phyloP scores from a whole-genome alignment of 2,329 filamentous ascomycete species.

The Sphaerulina musiva region DNA sequence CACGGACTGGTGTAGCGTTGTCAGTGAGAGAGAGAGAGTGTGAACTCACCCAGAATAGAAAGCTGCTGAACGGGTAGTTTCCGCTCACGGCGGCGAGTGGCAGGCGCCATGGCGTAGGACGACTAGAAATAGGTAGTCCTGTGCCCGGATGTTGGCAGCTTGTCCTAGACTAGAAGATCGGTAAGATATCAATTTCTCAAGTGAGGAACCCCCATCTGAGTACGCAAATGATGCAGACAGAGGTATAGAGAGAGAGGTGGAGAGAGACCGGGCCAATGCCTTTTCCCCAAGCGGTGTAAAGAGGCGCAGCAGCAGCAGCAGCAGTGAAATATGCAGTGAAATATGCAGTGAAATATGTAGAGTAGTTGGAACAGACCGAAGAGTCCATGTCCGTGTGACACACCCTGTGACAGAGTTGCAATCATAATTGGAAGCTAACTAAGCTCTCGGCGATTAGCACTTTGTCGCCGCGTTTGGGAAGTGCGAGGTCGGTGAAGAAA shows the following conservation, averaged over 20 bases:
- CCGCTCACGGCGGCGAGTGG: conserved; percentile 27
- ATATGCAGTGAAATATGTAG: too few relatives aligned
- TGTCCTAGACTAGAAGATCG: not conserved
- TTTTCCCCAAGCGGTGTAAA: too few relatives aligned
- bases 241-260: too few relatives aligned
- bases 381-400: too few relatives aligned
- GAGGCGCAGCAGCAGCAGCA: too few relatives aligned
- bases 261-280: too few relatives aligned
- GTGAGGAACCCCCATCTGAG: not conserved
- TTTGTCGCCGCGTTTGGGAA: not conserved
- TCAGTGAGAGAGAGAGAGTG: too few relatives aligned
- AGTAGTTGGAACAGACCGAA: too few relatives aligned
- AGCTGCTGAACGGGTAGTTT: conserved; percentile 73
- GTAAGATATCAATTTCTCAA: not conserved
- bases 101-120: conserved; percentile 12
- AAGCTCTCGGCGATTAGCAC: not conserved
- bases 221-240: not conserved
- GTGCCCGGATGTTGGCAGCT: not conserved
- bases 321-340: too few relatives aligned
- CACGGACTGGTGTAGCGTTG: not conserved
- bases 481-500: not conserved
- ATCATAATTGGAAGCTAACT: too few relatives aligned
- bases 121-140: not conserved
- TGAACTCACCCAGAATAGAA: conserved; percentile 59
- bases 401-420: too few relatives aligned